These are phyloP conservation scores for Schizonepeta tenuifolia DNA, from an alignment of 257 asterid genomes.

Conservation along the genomic window DNA sequence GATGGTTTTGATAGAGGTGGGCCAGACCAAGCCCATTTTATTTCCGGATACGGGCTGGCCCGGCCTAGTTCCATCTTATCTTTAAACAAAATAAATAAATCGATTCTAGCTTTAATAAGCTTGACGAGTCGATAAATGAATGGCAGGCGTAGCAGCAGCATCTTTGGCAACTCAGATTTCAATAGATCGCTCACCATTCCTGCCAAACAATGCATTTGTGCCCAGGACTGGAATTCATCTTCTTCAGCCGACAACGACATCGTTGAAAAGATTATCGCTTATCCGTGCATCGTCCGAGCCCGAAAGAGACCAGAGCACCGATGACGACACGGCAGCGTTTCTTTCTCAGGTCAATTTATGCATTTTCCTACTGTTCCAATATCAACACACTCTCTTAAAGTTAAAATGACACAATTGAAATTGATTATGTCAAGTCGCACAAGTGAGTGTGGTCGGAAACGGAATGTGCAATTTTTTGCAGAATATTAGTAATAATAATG, in stretches of 20 bases:
- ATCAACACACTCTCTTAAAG: too few species aligned
- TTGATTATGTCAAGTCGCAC: not conserved
- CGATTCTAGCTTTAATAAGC: not conserved
- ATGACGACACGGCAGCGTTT: constrained; percentile 16
- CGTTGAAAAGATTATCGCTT: constrained; percentile 30
- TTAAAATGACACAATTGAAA: too few species aligned
- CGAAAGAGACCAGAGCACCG: constrained; percentile 9
- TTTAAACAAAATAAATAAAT: too few species aligned
- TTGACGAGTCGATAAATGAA: constrained; percentile 39
- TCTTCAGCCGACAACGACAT: constrained; percentile 24
- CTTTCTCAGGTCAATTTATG: constrained; percentile 49
- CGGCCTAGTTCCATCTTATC: too few species aligned
- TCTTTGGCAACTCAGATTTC: constrained; percentile 29
- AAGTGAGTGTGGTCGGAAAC: not conserved
- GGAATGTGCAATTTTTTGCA: not conserved
- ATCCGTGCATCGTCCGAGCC: constrained; percentile 37
- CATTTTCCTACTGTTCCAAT: too few species aligned
- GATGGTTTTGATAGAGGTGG: too few species aligned
- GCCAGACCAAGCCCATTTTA: too few species aligned
- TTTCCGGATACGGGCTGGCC: too few species aligned
- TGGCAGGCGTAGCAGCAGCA: constrained; percentile 37
- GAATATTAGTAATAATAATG: not conserved
- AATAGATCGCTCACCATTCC: constrained; percentile 11
- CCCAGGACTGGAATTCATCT: not conserved
- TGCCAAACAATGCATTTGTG: not conserved